Evolutionary conservation across 148 eudicot species (phyloP), one percentile per base, ranked within the genome.

Genomic region (Persicaria maculosa): DNA sequence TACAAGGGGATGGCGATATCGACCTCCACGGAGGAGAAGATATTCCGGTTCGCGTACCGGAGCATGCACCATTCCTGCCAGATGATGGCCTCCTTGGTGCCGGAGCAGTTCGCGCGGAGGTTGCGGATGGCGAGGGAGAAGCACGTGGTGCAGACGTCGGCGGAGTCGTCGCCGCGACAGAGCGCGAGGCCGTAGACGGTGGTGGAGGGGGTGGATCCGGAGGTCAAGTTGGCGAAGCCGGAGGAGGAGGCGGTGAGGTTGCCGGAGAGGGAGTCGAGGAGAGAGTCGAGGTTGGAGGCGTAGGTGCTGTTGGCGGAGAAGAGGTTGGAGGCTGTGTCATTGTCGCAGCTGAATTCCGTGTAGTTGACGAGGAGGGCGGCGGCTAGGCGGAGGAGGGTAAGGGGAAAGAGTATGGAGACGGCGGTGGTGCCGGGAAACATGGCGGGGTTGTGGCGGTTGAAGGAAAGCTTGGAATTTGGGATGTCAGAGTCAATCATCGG

Each of bases 21-120:
- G 4, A 55, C 64, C 10, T 78, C 74, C 43, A 72, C 36, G 7
- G 73, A 14, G 0, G 25, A 55, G 11, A 68, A 59, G 50, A 50
- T 58, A 0, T 70, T 62, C 12, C 22, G 36, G 68, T 81, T 55
- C 3, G 84, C 74, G 40, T 82, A 82, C 1, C 52, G 77, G 12
- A 78, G 58, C 22, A 65, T 9, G 70, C 84, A 81, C 7, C 15
- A 17, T n/a, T 74, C 81, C 14, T 74, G 75, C 81, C 81, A 79
- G 54, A 71, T 44, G 50, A 64, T 17, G 53, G 81, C 81, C 4
- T 46, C 62, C 8, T 46, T 57, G 7, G 55, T 50, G 4, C 55
- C 46, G 4, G 78, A 58, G 72, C 81, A 79, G 43, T 57, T 2
- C 17, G 43, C 2, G 36, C 0, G 19, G 47, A 79, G 43, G 44